Evolutionary conservation across 2,329 filamentous ascomycete species (phyloP), one percentile per base, ranked within the genome.

Genomic region (Tolypocladium sp.): DNA sequence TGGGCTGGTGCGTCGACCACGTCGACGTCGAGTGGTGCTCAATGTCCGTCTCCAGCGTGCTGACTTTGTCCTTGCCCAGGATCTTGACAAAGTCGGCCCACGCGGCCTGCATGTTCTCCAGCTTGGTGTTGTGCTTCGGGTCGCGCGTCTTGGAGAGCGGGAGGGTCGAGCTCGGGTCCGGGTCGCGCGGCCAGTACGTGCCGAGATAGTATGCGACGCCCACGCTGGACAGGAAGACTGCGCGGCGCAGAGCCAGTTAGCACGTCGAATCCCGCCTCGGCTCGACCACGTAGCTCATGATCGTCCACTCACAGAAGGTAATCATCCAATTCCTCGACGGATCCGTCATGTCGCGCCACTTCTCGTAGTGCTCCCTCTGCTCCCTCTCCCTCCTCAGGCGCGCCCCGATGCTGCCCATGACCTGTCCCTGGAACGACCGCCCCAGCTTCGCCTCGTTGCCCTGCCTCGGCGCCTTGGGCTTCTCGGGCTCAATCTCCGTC

Each of bases 41-140:
- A 40, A 87, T 73, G 64, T 87, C 83, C 25, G 74, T 71, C 38
- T 80, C 75, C 9, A 79, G 58, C 17, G 86, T 89, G 71, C 82
- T 86, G 59, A 89, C 84, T 64, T 88, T 79, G 17, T 86, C 83
- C 68, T 81, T 78, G 63, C 86, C 86, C 4, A 89, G 79, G 55
- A 89, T 79, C 58, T 78, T 79, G 58, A 80, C 80, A 61, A 89
- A 87, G 72, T 89, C 86, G n/a, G 83, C 75, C 86, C 86, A 89
- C 4, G 86, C 84, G 33, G 86, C 84, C 73, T 88, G 83, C 67
- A 89, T 80, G 67, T 88, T 87, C 65, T 83, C 78, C 60, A 83
- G 79, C 62, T 80, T 80, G 58, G 78, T 78, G 65, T 86, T 82
- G 72, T 87, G 83, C 65, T 73, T 74, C 12, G 82, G 81, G n/a